Conservation (phyloP, 2,329 filamentous ascomycete species). For the Stromatinia cepivora region DNA sequence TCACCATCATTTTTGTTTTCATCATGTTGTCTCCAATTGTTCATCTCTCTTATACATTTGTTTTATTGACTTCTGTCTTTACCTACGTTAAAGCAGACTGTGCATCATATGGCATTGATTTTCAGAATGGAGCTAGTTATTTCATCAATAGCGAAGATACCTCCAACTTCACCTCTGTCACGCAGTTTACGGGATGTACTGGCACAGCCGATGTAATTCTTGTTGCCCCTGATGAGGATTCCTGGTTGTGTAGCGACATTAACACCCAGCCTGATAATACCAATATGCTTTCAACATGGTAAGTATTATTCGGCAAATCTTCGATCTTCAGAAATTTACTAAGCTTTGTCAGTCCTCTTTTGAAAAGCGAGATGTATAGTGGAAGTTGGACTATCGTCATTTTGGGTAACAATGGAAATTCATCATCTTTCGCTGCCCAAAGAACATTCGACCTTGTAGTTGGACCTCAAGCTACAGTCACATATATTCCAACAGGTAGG, state of each 20-base stretch:
- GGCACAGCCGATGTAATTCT: constrained; percentile 20
- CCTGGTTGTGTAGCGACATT: constrained; percentile 20
- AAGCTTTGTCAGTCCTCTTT: constrained; percentile 1
- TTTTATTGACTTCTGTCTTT: constrained; percentile 15
- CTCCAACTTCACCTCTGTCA: constrained; percentile 21
- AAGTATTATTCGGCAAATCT: not conserved
- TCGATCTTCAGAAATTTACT: not conserved
- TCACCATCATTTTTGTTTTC: constrained; percentile 15
- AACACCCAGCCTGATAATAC: constrained; percentile 9
- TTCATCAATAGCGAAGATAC: constrained; percentile 20
- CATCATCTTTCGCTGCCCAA: constrained; percentile 20
- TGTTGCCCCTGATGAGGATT: constrained; percentile 18
- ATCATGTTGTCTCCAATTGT: constrained; percentile 20
- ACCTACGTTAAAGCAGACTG: constrained; percentile 19
- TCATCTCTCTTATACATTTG: constrained; percentile 12
- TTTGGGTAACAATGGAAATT: constrained; percentile 19
- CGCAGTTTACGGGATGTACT: constrained; percentile 18
- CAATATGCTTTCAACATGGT: constrained; percentile 21
- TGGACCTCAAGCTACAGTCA: constrained; percentile 16
- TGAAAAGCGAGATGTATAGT: constrained; percentile 19
- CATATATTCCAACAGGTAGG: constrained; percentile 19
- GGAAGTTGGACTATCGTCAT: constrained; percentile 20
- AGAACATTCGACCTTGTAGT: constrained; percentile 18
- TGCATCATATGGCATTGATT: constrained; percentile 22
- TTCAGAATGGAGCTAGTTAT: constrained; percentile 20